Percentiles rank a stretch among this genome's conserved stretches.
These are phyloP conservation scores for Cupressus sempervirens DNA, from an alignment of 75 land plant genomes.

Conservation along the genomic window DNA sequence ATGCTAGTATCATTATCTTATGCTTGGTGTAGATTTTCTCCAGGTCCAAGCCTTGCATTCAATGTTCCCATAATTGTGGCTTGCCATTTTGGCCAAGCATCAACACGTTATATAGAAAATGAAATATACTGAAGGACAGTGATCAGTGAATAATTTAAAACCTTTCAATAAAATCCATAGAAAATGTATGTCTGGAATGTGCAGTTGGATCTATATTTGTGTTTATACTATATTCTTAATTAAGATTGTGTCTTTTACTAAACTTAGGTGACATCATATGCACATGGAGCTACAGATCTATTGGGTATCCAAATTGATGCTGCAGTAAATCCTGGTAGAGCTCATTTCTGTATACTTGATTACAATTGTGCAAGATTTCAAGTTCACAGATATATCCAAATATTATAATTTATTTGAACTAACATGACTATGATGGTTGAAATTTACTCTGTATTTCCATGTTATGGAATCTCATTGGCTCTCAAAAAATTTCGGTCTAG, in stretches of 20 bases:
- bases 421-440: background rate
- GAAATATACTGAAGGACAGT: background rate
- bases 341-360: background rate
- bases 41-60: background rate
- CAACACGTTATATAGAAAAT: background rate
- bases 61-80: background rate
- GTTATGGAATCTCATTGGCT: background rate
- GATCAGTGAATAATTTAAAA: background rate
- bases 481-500: too few species aligned
- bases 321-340: constrained; percentile 88
- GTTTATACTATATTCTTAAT: too few species aligned
- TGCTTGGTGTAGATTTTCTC: background rate
- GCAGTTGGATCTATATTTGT: background rate
- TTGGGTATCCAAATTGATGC: constrained; percentile 98
- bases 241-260: background rate
- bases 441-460: background rate
- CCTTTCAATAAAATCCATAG: background rate
- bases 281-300: constrained; percentile 89
- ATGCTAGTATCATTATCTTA: background rate
- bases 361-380: background rate
- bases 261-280: constrained; percentile 90
- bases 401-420: background rate
- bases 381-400: background rate
- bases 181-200: background rate
- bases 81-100: background rate